Evolutionary conservation across 108 stramenopile species (phyloP), one percentile per base, ranked within the genome.

Genomic region (Cyclotella kingstonii): DNA sequence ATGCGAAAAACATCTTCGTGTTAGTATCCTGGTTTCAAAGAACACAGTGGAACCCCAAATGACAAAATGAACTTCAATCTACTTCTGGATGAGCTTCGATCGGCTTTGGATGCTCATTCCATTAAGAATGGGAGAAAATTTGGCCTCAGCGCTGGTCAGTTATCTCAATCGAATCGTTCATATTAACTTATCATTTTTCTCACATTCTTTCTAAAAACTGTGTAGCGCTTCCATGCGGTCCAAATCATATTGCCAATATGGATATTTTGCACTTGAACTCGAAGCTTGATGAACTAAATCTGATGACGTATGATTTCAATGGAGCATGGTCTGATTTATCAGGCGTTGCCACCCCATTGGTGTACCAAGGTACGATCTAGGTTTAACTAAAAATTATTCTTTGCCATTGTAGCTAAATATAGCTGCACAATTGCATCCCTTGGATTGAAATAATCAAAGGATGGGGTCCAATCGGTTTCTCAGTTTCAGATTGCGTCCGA

Each of bases 141-240:
- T 44, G 73, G 73, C 11, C 44, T 79, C 6, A 79, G 68, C 11
- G n/a, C n/a, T n/a, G n/a, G n/a, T n/a, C n/a, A n/a, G n/a, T n/a
- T n/a, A n/a, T n/a, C n/a, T n/a, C n/a, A n/a, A n/a, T n/a, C n/a
- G n/a, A n/a, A n/a, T n/a, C n/a, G n/a, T n/a, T n/a, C n/a, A n/a
- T n/a, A n/a, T n/a, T n/a, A n/a, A n/a, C n/a, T n/a, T n/a, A n/a
- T n/a, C n/a, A n/a, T n/a, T n/a, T n/a, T n/a, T n/a, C n/a, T n/a
- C n/a, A n/a, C n/a, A n/a, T n/a, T n/a, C n/a, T n/a, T n/a, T n/a
- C n/a, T n/a, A n/a, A n/a, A n/a, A n/a, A n/a, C n/a, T n/a, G n/a
- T n/a, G 78, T 68, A 28, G 78, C 78, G 6, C 51, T 79, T 26
- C 73, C 78, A 15, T 79, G 78, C 12, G 73, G 78, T 2, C 73